These are phyloP conservation scores for Lachancea nothofagi DNA, from an alignment of 805 yeast species.

Conservation along the genomic window DNA sequence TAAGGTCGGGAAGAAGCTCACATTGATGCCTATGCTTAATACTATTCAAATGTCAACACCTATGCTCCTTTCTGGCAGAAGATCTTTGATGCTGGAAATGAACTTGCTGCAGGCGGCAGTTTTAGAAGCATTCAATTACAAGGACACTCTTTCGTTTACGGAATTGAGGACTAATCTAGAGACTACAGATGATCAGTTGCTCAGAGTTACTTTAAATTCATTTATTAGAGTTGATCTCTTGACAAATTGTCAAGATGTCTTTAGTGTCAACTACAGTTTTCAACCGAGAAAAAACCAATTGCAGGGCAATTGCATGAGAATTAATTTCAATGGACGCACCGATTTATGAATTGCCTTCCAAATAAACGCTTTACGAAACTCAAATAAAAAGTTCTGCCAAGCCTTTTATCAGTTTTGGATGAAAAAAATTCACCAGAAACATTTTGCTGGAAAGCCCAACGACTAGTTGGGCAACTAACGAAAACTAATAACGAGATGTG, in stretches of 20 bases:
- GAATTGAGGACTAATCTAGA: conserved; percentile 7
- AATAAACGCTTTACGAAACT: no score
- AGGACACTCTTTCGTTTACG: conserved; percentile 11
- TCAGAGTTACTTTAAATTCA: not conserved
- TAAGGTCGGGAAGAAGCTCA: conserved; percentile 3
- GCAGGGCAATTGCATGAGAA: not conserved
- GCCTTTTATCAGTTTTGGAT: no score
- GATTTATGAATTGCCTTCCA: no score
- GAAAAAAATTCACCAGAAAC: no score
- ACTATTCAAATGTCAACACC: conserved; percentile 16
- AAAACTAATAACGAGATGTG: no score
- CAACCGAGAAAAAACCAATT: not conserved
- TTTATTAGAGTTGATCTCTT: not conserved
- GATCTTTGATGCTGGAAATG: conserved; percentile 19
- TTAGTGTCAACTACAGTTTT: conserved; percentile 1
- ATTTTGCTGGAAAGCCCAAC: no score
- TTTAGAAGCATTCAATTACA: conserved; percentile 21
- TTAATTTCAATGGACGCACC: no score
- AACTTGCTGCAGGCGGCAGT: conserved; percentile 27
- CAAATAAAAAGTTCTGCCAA: no score
- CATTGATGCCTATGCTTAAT: conserved; percentile 7
- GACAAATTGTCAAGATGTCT: not conserved
- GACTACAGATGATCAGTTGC: not conserved
- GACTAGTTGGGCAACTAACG: no score
- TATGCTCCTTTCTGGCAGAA: conserved; percentile 7